Evolutionary conservation across 2,329 filamentous ascomycete genomes (phyloP).

Genomic region (Aureobasidium melanogenum): DNA sequence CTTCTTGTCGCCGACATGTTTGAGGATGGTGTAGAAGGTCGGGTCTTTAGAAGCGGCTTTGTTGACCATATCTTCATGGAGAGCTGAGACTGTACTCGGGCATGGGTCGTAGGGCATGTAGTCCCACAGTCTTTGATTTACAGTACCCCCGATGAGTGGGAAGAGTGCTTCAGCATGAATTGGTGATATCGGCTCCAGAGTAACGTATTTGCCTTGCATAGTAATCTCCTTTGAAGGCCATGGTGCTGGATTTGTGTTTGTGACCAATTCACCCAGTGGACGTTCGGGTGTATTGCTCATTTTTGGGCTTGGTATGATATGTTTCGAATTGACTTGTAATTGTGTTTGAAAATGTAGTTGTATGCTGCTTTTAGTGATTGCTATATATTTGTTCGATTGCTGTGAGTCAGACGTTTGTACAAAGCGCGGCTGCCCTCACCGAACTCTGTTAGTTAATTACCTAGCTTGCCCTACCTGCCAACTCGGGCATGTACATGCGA

Average conservation of each 20-base stretch:
- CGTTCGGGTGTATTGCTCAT: constrained; percentile 6
- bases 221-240: constrained; percentile 1
- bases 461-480: neutral
- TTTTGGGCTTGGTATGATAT: neutral
- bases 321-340: neutral
- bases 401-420: constrained; percentile 1
- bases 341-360: neutral
- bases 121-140: constrained; percentile 28
- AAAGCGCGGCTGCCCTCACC: neutral
- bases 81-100: constrained; percentile 14
- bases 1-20: constrained; percentile 20
- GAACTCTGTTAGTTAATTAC: neutral
- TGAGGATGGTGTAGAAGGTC: constrained; percentile 38
- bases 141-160: constrained; percentile 13
- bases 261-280: neutral
- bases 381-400: neutral
- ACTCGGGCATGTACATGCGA: neutral
- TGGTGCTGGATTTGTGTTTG: constrained; percentile 1
- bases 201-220: constrained; percentile 14
- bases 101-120: constrained; percentile 35
- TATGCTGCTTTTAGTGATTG: neutral
- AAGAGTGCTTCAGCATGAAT: constrained; percentile 14
- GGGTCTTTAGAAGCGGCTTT: constrained; percentile 25
- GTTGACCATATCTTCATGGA: constrained; percentile 21
- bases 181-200: constrained; percentile 11